Base-by-base conservation (phyloP, 1,139 yeast species). In the Candida glucosophila region DNA sequence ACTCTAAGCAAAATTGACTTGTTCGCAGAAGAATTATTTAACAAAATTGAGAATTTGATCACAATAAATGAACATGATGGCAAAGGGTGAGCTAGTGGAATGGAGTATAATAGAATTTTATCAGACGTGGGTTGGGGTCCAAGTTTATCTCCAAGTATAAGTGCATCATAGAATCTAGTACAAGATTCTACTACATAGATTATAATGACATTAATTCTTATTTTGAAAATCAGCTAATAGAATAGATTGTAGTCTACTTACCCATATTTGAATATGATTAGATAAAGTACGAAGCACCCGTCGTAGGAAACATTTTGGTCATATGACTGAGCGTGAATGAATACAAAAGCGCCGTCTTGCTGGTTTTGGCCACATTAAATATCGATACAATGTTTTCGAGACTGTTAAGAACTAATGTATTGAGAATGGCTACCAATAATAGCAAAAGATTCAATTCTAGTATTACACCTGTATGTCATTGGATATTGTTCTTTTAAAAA, bases 391-490 rank as follows among this genome's bases (percentile, higher is more conserved):
- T 49, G 53, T 41, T 45, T 26, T 25, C 35, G 23, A 40, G 29
- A 29, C 41, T 35, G 32, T 37, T 50, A 21, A 43, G 46, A 28
- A 29, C 51, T 19, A 40, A 43, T 23, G 20, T 47, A 19, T 30
- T 40, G 16, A 51, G 43, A 38, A 28, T 40, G 14, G 28, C 39
- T 22, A 45, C 36, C 27, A 45, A 54, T 49, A 41, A 52, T 14
- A 34, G 46, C 26, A 27, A 38, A 36, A 65, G 69, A 60, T 50
- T 55, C 42, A 43, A 58, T 24, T 49, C 69, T 17, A 52, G 66
- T 20, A 51, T 69, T 30, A 62, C 67, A 33, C 63, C 73, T 31
- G 73, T 65, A 58, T 21, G 70, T 59, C 6, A 7, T 10, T n/a
- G n/a, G n/a, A n/a, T n/a, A n/a, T n/a, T n/a, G n/a, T n/a, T n/a